These are phyloP conservation scores for Mycena galopus DNA, from an alignment of 768 basidiomycete genomes.

Conservation along the genomic window DNA sequence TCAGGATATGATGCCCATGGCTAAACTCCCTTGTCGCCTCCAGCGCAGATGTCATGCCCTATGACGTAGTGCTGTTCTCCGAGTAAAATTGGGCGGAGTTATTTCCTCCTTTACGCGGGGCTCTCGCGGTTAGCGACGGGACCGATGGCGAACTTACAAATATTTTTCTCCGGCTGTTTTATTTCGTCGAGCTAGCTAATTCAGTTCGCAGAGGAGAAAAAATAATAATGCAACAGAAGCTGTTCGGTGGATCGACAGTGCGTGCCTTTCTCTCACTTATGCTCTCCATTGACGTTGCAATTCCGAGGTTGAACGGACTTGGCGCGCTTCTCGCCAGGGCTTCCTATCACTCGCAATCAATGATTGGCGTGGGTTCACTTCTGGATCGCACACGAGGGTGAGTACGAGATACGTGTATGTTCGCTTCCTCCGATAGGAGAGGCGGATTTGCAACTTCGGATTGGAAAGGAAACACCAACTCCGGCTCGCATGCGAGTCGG, in stretches of 20 bases:
- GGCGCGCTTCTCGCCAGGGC: not conserved
- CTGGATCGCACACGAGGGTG: conserved; percentile 5
- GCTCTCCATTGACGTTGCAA: conserved; percentile 15
- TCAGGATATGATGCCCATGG: not conserved
- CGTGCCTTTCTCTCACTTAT: conserved; percentile 23
- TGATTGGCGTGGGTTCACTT: conserved; percentile 9
- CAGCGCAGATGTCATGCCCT: too few relatives aligned
- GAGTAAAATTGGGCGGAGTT: not conserved
- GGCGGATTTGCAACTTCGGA: not conserved
- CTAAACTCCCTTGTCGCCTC: not conserved
- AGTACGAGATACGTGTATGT: not conserved
- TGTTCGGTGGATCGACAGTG: conserved; percentile 29
- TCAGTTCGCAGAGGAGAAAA: not conserved
- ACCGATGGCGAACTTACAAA: not conserved
- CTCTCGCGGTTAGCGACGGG: not conserved
- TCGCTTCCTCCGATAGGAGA: conserved; percentile 9
- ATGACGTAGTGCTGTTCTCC: conserved; percentile 6
- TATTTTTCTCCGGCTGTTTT: not conserved
- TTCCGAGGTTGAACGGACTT: conserved; percentile 23
- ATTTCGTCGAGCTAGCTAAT: not conserved
- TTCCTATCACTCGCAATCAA: conserved; percentile 21
- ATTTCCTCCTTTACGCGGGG: not conserved
- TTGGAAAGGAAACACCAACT: too few relatives aligned
- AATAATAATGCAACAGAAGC: not conserved
- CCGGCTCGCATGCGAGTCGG: not conserved